A percentile compares a stretch with the other conserved stretches of the same genome.
These are phyloP conservation scores for Nakaseomyces uthaithaninus DNA, from an alignment of 1,139 yeast genomes.

Conservation along the genomic window DNA sequence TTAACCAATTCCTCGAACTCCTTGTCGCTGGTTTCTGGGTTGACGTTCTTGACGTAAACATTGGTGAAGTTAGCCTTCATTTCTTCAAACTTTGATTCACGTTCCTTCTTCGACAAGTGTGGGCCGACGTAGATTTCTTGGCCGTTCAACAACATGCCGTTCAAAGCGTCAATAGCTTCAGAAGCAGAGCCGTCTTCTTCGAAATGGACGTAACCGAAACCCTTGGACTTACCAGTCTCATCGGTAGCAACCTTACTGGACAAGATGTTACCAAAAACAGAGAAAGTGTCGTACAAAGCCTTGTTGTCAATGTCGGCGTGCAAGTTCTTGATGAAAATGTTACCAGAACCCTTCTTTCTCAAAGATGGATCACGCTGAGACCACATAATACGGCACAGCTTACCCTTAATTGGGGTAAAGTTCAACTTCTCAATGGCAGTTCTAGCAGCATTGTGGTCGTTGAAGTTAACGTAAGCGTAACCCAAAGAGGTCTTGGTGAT, in stretches of 20 bases:
- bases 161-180: slow-evolving; percentile 93
- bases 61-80: slow-evolving; percentile 91
- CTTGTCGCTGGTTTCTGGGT: slow-evolving; percentile 60
- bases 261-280: slow-evolving; percentile 92
- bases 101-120: slow-evolving; percentile 88
- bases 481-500: slow-evolving; percentile 95
- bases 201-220: slow-evolving; percentile 97
- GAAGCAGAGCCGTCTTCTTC: slow-evolving; percentile 89
- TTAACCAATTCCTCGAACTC: slow-evolving; percentile 67
- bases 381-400: slow-evolving; percentile 99
- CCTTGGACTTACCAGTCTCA: slow-evolving; percentile 84
- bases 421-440: slow-evolving; percentile 92
- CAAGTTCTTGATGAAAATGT: slow-evolving; percentile 95
- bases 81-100: slow-evolving; percentile 90
- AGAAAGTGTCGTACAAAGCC: slow-evolving; percentile 95
- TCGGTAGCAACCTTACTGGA: slow-evolving; percentile 98
- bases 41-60: slow-evolving; percentile 87
- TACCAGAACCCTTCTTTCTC: slow-evolving; percentile 95
- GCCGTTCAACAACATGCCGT: slow-evolving; percentile 97
- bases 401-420: slow-evolving; percentile 90
- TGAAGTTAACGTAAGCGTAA: slow-evolving; percentile 97
- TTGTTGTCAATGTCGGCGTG: slow-evolving; percentile 98
- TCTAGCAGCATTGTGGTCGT: slow-evolving; percentile 83
- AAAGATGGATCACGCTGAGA: slow-evolving; percentile 97
- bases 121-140: slow-evolving; percentile 94